Base-by-base conservation (phyloP, 768 basidiomycete species). In the Kwoniella dejecticola region DNA sequence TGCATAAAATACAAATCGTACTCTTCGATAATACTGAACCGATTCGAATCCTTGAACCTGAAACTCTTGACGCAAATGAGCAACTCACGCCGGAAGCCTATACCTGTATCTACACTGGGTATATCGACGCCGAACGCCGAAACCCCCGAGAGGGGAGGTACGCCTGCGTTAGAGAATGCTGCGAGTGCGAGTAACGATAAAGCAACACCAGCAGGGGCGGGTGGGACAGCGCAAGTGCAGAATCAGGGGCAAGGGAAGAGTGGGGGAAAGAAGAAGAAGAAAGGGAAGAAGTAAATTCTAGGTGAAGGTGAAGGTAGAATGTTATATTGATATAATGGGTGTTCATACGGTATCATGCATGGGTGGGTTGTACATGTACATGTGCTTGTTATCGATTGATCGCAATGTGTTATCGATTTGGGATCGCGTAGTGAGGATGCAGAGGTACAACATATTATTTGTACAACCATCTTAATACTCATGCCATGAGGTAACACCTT, bases 1-100 rank as follows among this genome's bases (percentile, higher is more conserved):
- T 95, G 92, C 78, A 83, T 97, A 69, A 96, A 94, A 79, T 97
- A 95, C 83, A 92, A 94, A 79, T 95, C 94, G 1, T 87, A 88
- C 70, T 96, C 93, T 2, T 91, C 90, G 52, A 88, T 95, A 75
- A 91, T 91, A 80, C 87, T 98, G 66, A 96, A 97, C 83, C 89
- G 94, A 68, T 97, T 98, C 81, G 93, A 97, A 79, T 84, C 88
- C 6, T 83, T 98, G 63, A 96, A 95, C 75, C 84, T 89, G 42
- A 86, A 88, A 6, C 82, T 96, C 53, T 60, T 78, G 15, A 69
- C 68, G 3, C 66, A 70, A 55, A 75, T 78, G 59, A 66, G 75
- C 38, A 74, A 72, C 33, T 52, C 45, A 26, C 62, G 15, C 64
- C 1, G 31, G 52, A 38, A 47, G 45, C 27, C 62, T 38, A 21